Percentiles rank a stretch among this genome's conserved stretches.
Evolutionary conservation across 805 yeast species (phyloP).

Genomic region (Ogataea paraovalis): DNA sequence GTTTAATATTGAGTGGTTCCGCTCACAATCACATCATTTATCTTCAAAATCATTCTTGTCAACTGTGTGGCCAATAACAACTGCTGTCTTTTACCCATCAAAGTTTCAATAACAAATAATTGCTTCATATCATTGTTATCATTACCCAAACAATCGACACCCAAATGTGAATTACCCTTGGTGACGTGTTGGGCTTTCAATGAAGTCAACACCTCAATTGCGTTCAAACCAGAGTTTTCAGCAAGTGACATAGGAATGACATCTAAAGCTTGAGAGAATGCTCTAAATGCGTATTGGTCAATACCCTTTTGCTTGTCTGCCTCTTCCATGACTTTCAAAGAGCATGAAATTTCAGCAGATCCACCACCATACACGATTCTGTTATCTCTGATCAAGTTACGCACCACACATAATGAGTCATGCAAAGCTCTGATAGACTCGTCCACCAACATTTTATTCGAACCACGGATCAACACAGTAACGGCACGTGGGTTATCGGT

Average conservation of each 20-base stretch:
- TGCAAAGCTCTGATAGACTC: slow-evolving; percentile 96
- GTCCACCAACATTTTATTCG: slow-evolving; percentile 96
- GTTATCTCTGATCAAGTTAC: slow-evolving; percentile 87
- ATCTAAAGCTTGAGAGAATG: slow-evolving; percentile 88
- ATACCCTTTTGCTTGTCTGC: slow-evolving; percentile 94
- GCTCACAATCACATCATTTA: slow-evolving; percentile 88
- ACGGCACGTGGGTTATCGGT: slow-evolving; percentile 84
- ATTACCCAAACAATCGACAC: slow-evolving; percentile 90
- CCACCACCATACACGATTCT: slow-evolving; percentile 99
- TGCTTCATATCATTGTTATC: slow-evolving; percentile 92
- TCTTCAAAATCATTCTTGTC: slow-evolving; percentile 95
- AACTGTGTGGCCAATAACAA: slow-evolving; percentile 92
- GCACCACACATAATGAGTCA: slow-evolving; percentile 94
- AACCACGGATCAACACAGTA: slow-evolving; percentile 90
- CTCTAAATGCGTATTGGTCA: slow-evolving; percentile 97
- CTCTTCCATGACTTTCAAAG: slow-evolving; percentile 83
- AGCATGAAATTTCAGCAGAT: slow-evolving; percentile 93
- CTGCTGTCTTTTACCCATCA: slow-evolving; percentile 96
- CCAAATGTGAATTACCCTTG: slow-evolving; percentile 66
- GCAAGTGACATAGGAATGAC: slow-evolving; percentile 92
- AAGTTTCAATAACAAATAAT: slow-evolving; percentile 91
- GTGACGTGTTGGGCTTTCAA: slow-evolving; percentile 82
- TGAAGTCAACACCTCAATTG: slow-evolving; percentile 82
- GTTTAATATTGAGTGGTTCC: slow-evolving; percentile 29
- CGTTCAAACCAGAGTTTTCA: slow-evolving; percentile 93